Base-by-base conservation (phyloP, 2,329 filamentous ascomycete species). In the Aspergillus alliaceus region DNA sequence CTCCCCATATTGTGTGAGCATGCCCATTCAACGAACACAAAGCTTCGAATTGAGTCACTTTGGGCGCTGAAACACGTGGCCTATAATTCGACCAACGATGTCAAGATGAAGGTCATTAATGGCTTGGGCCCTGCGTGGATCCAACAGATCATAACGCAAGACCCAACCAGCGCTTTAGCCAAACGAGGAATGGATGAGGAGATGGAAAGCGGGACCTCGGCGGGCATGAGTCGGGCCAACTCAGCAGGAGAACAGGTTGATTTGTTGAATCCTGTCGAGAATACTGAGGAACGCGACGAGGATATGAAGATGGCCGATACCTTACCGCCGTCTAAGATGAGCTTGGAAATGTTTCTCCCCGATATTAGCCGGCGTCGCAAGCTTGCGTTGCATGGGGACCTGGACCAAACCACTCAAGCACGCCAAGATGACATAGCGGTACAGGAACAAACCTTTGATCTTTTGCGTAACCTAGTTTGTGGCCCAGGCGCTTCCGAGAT, bases 11-110 rank as follows among this genome's bases (percentile, higher is more conserved):
- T 98, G 1, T 96, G 92, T 68, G 85, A 90, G 64, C 90, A 96
- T 70, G 91, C 93, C 1, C 90, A 90, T 71, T 95, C 90, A 0
- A 82, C 84, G 47, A 90, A 93, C 67, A 84, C 89, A n/a, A 85
- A 87, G 47, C 80, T 98, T 53, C 86, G 91, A 24, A 81, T 96
- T 25, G 92, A 95, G 66, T 92, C 93, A 22, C 77, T 99, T 1
- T 99, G 95, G 93, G 91, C 92, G 6, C 78, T 99, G 57, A 98
- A 98, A 71, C 91, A 98, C 74, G 83, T 97, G 50, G 88, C 96
- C 2, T 84, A 90, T 61, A 87, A 86, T 22, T 85, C 90, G 6
- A 83, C 84, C 18, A 86, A 88, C 44, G 84, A 88, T 12, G 79
- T 90, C 63, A 96, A 95, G 75, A 88, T 89, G 66, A 83, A 84